Conservation (phyloP, 2,329 filamentous ascomycete genomes). For the Talaromyces sp. region DNA sequence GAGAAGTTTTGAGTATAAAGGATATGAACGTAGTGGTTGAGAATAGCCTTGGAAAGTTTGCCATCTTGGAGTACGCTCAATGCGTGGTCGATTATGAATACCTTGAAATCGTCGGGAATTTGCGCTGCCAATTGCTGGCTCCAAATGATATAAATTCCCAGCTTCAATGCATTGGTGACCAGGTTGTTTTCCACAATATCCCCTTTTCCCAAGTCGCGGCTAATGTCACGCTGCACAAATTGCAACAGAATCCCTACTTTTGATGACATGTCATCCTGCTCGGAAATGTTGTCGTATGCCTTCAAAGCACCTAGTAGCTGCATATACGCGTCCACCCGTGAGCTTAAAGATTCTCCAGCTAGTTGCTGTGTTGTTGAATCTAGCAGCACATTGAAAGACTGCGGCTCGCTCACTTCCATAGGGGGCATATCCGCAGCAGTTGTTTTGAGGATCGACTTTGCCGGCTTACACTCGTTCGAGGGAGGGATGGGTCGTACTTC, state of each 20-base stretch:
- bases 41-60: constrained; percentile 69
- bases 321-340: constrained; percentile 80
- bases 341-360: constrained; percentile 67
- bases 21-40: constrained; percentile 75
- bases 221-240: constrained; percentile 80
- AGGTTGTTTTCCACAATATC: constrained; percentile 63
- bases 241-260: constrained; percentile 76
- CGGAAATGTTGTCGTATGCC: constrained; percentile 77
- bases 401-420: constrained; percentile 47
- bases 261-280: constrained; percentile 65
- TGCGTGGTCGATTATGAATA: constrained; percentile 76
- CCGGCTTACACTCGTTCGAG: constrained; percentile 52
- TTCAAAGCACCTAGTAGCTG: constrained; percentile 73
- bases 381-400: constrained; percentile 73
- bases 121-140: constrained; percentile 67
- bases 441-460: constrained; percentile 80
- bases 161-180: constrained; percentile 70
- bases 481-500: constrained; percentile 44
- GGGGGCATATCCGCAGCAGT: constrained; percentile 41
- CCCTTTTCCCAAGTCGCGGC: constrained; percentile 57
- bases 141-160: constrained; percentile 74
- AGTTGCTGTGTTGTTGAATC: constrained; percentile 81
- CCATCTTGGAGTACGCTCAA: constrained; percentile 69
- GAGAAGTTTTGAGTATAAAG: constrained; percentile 78
- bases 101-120: constrained; percentile 73